These are phyloP conservation scores for Gastroboletus turbinatus DNA, from an alignment of 1,284 basidiomycete species.

Conservation along the genomic window DNA sequence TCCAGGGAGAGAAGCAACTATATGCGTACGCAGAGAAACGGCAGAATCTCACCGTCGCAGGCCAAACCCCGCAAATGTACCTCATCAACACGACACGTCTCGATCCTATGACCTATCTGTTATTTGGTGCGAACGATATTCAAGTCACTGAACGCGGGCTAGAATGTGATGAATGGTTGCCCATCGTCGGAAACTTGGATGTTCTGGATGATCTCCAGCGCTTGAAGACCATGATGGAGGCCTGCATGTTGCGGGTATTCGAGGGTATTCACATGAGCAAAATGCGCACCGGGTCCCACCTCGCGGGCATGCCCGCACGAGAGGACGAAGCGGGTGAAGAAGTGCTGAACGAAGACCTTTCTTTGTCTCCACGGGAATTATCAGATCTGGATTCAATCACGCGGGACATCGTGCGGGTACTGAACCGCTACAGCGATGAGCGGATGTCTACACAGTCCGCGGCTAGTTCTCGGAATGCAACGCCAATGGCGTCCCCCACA, in stretches of 20 bases:
- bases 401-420: conserved; percentile 67
- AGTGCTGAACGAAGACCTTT: conserved; percentile 42
- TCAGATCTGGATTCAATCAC: conserved; percentile 76
- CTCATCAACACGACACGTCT: conserved; percentile 84
- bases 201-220: conserved; percentile 83
- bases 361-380: conserved; percentile 65
- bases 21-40: conserved; percentile 88
- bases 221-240: conserved; percentile 83
- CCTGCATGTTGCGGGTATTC: conserved; percentile 88
- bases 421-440: conserved; percentile 67
- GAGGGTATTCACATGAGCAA: conserved; percentile 74
- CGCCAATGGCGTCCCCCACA: conserved; percentile 53
- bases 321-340: conserved; percentile 67
- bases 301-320: conserved; percentile 40
- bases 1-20: conserved; percentile 69
- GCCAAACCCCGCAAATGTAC: conserved; percentile 61
- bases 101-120: conserved; percentile 88
- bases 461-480: conserved; percentile 61
- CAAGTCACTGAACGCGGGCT: conserved; percentile 67
- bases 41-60: conserved; percentile 62
- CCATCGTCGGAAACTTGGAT: conserved; percentile 76
- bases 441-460: conserved; percentile 54
- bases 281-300: conserved; percentile 33
- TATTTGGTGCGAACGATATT: conserved; percentile 88
- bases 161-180: conserved; percentile 91